phyloP scores from a whole-genome alignment of 2,329 filamentous ascomycete species.

The Aspergillus cejpii region DNA sequence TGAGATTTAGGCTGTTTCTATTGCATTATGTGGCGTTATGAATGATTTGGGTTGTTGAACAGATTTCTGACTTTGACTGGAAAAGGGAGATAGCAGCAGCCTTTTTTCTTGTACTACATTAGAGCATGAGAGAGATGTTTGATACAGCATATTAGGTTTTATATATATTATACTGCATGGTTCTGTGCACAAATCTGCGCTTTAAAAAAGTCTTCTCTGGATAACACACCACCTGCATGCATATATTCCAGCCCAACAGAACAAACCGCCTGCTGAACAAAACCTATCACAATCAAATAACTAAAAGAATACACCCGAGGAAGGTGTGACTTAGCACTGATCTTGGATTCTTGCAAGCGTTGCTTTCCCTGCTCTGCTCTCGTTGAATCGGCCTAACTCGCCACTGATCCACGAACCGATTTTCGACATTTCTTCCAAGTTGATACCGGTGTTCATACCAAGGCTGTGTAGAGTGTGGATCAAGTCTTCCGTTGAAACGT shows the following conservation, averaged over 20 bases:
- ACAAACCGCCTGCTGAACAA: no score
- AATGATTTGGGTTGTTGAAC: not conserved
- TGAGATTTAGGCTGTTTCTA: not conserved
- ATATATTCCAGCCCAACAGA: no score
- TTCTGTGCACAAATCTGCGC: no score
- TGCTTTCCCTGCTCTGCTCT: slow-evolving; percentile 50
- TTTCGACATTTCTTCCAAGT: slow-evolving; percentile 48
- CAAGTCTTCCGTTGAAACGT: slow-evolving; percentile 59
- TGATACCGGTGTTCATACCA: slow-evolving; percentile 54
- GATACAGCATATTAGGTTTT: not conserved
- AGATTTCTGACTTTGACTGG: not conserved
- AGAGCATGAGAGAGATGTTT: not conserved
- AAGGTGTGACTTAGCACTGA: not conserved
- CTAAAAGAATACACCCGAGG: not conserved
- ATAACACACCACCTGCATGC: no score
- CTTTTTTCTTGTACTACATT: not conserved
- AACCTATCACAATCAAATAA: no score
- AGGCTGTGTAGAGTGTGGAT: slow-evolving; percentile 56
- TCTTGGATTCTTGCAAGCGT: slow-evolving; percentile 36
- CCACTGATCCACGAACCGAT: slow-evolving; percentile 53
- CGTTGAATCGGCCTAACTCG: slow-evolving; percentile 48
- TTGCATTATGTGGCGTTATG: not conserved
- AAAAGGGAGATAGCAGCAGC: not conserved
- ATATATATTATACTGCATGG: not conserved
- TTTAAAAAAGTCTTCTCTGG: no score